These are phyloP conservation scores for Kuraishia floccosa DNA, from an alignment of 805 yeast species.

Conservation along the genomic window DNA sequence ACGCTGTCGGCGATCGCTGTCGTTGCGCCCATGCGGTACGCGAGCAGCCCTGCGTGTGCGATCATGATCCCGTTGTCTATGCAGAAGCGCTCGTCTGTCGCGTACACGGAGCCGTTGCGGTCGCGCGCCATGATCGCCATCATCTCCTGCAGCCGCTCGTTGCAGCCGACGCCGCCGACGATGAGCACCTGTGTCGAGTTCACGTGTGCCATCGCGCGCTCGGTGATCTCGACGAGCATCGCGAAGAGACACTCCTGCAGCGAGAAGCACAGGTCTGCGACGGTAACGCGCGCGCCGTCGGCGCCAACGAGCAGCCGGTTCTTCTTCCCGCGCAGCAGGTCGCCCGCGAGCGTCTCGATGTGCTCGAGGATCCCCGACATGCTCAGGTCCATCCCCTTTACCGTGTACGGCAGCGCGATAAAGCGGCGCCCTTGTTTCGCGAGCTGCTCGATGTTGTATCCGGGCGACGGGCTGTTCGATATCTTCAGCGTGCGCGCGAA, in stretches of 20 bases:
- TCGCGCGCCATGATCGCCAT: slow-evolving; percentile 92
- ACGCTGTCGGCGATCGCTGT: slow-evolving; percentile 55
- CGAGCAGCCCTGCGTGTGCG: slow-evolving; percentile 92
- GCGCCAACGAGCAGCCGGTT: slow-evolving; percentile 27
- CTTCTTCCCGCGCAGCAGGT: slow-evolving; percentile 38
- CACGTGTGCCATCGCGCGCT: slow-evolving; percentile 97
- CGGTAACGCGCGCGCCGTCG: slow-evolving; percentile 45
- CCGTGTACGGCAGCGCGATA: slow-evolving; percentile 86
- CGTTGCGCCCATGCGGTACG: slow-evolving; percentile 72
- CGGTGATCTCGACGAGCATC: slow-evolving; percentile 96
- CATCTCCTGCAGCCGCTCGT: slow-evolving; percentile 86
- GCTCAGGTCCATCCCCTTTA: slow-evolving; percentile 95
- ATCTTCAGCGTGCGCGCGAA: slow-evolving; percentile 88
- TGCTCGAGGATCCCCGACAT: slow-evolving; percentile 92
- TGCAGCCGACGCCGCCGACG: slow-evolving; percentile 99
- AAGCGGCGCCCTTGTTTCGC: slow-evolving; percentile 60
- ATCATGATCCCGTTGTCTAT: slow-evolving; percentile 98
- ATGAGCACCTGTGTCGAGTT: slow-evolving; percentile 79
- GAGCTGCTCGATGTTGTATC: slow-evolving; percentile 91
- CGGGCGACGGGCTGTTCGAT: slow-evolving; percentile 93
- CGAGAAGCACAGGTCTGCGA: slow-evolving; percentile 86
- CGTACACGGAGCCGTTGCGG: slow-evolving; percentile 79
- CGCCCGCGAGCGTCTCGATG: slow-evolving; percentile 72
- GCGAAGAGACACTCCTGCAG: slow-evolving; percentile 88
- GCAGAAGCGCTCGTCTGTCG: slow-evolving; percentile 95